A percentile compares a stretch with the other conserved stretches of the same genome.
Conservation (phyloP, 1,284 basidiomycete genomes). For the Coniophora puteana region DNA sequence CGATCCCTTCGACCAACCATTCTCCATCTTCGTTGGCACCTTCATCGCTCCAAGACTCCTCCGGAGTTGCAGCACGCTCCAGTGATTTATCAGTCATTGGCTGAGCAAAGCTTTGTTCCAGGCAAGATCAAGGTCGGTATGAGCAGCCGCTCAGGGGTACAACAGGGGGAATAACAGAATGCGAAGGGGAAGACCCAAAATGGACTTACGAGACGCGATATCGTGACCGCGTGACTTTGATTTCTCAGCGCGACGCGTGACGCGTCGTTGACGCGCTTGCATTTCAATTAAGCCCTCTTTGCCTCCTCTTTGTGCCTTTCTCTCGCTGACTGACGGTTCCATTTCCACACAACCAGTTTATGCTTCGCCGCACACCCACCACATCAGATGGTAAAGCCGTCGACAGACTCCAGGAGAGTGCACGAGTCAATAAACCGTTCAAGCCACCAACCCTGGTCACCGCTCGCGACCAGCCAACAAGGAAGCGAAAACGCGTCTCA, state of each 20-base stretch:
- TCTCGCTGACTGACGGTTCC: no score
- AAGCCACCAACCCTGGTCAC: conserved; percentile 61
- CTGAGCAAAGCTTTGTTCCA: no score
- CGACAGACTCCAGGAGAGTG: conserved; percentile 66
- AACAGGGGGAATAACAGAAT: not conserved
- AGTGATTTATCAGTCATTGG: no score
- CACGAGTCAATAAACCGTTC: conserved; percentile 74
- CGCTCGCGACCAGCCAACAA: conserved; percentile 60
- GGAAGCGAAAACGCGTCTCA: conserved; percentile 81
- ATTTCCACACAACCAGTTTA: conserved; percentile 24
- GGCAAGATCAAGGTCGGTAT: no score
- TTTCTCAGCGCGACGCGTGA: conserved; percentile 8
- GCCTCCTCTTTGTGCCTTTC: no score
- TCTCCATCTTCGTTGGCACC: conserved; percentile 25
- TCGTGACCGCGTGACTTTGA: conserved; percentile 8
- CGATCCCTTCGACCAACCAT: conserved; percentile 33
- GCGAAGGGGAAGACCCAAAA: not conserved
- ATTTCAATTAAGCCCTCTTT: not conserved
- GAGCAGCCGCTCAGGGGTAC: no score
- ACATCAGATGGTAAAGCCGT: conserved; percentile 64
- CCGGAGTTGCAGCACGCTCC: conserved; percentile 28
- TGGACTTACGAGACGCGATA: not conserved
- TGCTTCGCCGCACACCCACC: conserved; percentile 69
- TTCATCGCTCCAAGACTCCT: conserved; percentile 31
- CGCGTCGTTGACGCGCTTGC: conserved; percentile 8